Conservation (phyloP, 1,139 yeast genomes). For the Pichia norvegensis region DNA sequence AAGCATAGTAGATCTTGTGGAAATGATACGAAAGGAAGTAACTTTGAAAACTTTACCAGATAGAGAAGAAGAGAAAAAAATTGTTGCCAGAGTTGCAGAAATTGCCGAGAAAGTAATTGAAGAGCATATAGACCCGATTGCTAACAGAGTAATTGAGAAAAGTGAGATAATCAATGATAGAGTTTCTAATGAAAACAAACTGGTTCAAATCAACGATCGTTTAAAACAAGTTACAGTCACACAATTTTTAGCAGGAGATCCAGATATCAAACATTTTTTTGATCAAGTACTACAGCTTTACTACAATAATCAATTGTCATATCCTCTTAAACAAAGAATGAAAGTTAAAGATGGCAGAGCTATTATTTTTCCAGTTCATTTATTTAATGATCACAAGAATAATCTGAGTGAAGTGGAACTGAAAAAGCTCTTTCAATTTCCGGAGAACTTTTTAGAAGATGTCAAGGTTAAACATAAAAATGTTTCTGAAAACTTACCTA, state of each 20-base stretch:
- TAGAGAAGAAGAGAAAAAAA: background rate
- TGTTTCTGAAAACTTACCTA: constrained; percentile 20
- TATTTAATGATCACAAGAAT: constrained; percentile 20
- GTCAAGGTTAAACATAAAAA: constrained; percentile 22
- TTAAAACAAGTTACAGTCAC: background rate
- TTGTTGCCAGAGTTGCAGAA: background rate
- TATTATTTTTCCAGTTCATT: constrained; percentile 21
- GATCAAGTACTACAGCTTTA: constrained; percentile 17
- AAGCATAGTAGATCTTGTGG: background rate
- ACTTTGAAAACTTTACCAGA: background rate
- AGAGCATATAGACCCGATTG: background rate
- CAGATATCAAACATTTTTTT: background rate
- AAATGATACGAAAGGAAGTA: background rate
- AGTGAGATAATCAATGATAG: background rate
- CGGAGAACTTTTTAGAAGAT: constrained; percentile 22
- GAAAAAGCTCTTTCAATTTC: constrained; percentile 18
- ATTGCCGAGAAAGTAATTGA: background rate
- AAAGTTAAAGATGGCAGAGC: constrained; percentile 22
- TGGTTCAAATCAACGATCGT: background rate
- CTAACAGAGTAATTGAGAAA: background rate
- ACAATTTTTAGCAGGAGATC: background rate
- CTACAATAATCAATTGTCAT: constrained; percentile 19
- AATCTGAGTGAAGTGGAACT: constrained; percentile 19
- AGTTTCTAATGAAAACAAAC: background rate
- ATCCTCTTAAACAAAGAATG: constrained; percentile 23